Percentiles rank a stretch among this genome's conserved stretches.
Conservation (phyloP, 192 early-diverging fungal genomes). For the Cetraspora pellucida region DNA sequence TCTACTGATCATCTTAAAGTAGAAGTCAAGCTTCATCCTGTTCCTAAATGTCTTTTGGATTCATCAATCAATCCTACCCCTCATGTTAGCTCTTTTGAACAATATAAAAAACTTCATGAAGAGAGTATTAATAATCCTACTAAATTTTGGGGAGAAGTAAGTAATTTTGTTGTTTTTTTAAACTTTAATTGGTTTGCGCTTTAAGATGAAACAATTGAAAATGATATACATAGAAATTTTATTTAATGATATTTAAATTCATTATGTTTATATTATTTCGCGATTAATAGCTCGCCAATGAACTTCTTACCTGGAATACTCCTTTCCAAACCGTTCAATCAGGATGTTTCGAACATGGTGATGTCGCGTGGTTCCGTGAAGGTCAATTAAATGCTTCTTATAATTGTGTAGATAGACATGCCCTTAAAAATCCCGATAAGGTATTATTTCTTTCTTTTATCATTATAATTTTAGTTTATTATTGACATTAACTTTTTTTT, state of each 20-base stretch:
- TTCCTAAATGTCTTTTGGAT: conserved; percentile 67
- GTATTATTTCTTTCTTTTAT: conserved; percentile 36
- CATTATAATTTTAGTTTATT: too few relatives aligned
- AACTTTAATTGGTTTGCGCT: too few relatives aligned
- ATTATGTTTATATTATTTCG: not conserved
- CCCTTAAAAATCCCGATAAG: conserved; percentile 70
- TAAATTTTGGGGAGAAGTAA: conserved; percentile 58
- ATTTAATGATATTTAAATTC: not conserved
- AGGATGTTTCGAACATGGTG: conserved; percentile 80
- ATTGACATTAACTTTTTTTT: too few relatives aligned
- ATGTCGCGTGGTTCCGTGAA: conserved; percentile 92
- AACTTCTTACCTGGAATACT: conserved; percentile 79
- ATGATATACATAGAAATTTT: not conserved
- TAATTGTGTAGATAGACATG: conserved; percentile 97
- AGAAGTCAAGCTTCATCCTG: conserved; percentile 42
- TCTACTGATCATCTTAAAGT: conserved; percentile 32
- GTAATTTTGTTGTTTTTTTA: not conserved
- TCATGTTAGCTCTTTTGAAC: conserved; percentile 68
- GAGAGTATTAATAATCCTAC: conserved; percentile 68
- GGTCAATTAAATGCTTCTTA: conserved; percentile 91
- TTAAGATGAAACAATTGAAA: too few relatives aligned
- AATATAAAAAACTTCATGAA: conserved; percentile 82
- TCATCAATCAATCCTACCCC: conserved; percentile 59
- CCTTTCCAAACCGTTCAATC: conserved; percentile 73
- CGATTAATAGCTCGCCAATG: conserved; percentile 62